These are phyloP conservation scores for Auriscalpium microsporum DNA, from an alignment of 768 basidiomycete genomes.

Conservation along the genomic window DNA sequence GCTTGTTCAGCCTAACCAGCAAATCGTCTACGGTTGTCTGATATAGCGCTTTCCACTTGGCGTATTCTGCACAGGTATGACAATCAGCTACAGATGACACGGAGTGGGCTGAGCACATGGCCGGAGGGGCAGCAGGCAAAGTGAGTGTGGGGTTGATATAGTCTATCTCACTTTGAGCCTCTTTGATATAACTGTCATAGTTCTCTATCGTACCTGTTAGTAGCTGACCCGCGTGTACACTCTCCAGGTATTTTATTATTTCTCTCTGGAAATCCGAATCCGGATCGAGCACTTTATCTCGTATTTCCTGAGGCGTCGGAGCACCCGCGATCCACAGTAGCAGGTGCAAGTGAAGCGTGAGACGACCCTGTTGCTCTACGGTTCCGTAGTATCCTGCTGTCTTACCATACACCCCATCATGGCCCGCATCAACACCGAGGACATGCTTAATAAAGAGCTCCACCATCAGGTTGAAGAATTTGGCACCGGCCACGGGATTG, in stretches of 20 bases:
- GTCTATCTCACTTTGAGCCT: background rate
- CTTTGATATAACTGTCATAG: background rate
- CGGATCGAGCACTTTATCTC: conserved; percentile 7
- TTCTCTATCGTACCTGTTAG: background rate
- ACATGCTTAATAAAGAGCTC: conserved; percentile 11
- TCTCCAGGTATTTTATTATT: conserved; percentile 10
- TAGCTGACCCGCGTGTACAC: conserved; percentile 9
- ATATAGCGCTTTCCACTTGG: no score
- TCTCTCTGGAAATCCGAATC: conserved; percentile 4
- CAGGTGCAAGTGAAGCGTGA: conserved; percentile 18
- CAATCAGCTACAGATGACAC: no score
- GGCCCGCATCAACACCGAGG: background rate
- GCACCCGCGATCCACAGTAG: conserved; percentile 11
- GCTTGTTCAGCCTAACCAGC: conserved; percentile 2
- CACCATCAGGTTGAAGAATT: conserved; percentile 15
- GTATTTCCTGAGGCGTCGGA: conserved; percentile 11
- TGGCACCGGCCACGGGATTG: conserved; percentile 14
- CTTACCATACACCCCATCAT: conserved; percentile 10
- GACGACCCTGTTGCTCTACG: background rate
- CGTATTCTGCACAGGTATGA: no score
- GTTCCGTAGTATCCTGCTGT: conserved; percentile 17
- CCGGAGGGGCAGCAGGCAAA: no score
- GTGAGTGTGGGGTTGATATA: background rate
- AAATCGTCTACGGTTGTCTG: background rate
- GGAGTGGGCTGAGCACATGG: no score